A percentile compares a stretch with the other conserved stretches of the same genome.
Evolutionary conservation across 2,329 filamentous ascomycete species (phyloP).

Genomic region (Diaporthe vexans): DNA sequence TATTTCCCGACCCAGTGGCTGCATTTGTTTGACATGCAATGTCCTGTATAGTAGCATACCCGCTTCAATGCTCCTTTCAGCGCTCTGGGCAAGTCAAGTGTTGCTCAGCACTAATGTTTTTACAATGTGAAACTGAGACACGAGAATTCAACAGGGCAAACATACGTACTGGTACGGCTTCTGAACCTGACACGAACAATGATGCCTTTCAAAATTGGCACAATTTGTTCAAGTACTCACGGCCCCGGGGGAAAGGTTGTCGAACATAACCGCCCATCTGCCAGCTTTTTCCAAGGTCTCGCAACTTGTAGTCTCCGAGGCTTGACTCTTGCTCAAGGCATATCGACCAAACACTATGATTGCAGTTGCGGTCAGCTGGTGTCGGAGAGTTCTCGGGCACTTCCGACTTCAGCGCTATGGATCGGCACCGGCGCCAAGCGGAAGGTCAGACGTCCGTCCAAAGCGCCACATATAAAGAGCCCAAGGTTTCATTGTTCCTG

Average conservation of each 20-base stretch:
- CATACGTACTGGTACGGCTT: too few relatives aligned
- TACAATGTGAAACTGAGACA: not conserved
- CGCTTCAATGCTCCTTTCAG: too few relatives aligned
- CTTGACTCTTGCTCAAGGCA: too few relatives aligned
- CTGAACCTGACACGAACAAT: not conserved
- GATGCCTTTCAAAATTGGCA: not conserved
- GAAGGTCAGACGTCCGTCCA: not conserved
- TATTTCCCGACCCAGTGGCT: too few relatives aligned
- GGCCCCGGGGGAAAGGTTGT: too few relatives aligned
- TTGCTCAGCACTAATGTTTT: not conserved
- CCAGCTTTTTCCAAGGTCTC: too few relatives aligned
- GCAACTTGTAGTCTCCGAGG: not conserved
- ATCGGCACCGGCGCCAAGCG: slow-evolving; percentile 14
- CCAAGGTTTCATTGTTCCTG: too few relatives aligned
- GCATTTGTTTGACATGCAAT: too few relatives aligned
- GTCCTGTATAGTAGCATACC: not conserved
- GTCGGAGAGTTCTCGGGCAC: slow-evolving; percentile 20
- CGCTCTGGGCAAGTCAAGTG: not conserved
- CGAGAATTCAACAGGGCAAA: too few relatives aligned
- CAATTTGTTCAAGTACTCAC: not conserved
- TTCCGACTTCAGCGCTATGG: not conserved
- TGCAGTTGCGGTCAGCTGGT: not conserved
- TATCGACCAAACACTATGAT: not conserved
- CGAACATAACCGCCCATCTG: too few relatives aligned
- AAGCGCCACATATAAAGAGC: not conserved